These are phyloP conservation scores for Metschnikowia similis DNA, from an alignment of 805 yeast species.

Conservation along the genomic window DNA sequence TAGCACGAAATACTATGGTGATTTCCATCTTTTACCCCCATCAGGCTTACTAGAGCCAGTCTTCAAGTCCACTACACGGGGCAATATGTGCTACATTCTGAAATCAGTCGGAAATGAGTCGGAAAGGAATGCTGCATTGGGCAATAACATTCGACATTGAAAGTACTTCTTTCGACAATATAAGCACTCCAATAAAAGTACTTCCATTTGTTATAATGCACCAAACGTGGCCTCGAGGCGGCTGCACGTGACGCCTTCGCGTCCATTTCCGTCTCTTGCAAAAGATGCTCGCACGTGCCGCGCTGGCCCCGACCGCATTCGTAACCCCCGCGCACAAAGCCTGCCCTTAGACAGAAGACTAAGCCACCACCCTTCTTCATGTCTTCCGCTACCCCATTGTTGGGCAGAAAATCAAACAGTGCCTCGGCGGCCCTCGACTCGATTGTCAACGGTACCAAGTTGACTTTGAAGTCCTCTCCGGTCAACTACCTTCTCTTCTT, in stretches of 20 bases:
- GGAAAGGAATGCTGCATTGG: too few species aligned
- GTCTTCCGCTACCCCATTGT: constrained; percentile 15
- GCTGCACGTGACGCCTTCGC: neutral
- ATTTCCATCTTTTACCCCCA: too few species aligned
- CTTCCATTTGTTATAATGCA: too few species aligned
- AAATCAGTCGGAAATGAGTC: too few species aligned
- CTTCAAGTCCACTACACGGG: too few species aligned
- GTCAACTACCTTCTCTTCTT: constrained; percentile 73
- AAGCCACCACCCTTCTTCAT: constrained; percentile 4
- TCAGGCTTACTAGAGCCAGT: too few species aligned
- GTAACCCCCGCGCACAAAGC: neutral
- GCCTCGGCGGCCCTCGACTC: constrained; percentile 3
- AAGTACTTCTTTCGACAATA: too few species aligned
- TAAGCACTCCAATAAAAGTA: too few species aligned
- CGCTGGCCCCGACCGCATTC: neutral
- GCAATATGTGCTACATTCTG: too few species aligned
- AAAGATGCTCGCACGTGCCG: neutral
- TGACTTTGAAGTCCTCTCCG: constrained; percentile 52
- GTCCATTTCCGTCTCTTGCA: neutral
- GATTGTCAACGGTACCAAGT: constrained; percentile 10
- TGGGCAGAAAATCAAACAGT: constrained; percentile 9
- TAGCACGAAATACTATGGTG: neutral
- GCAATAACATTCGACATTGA: too few species aligned
- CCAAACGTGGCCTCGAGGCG: too few species aligned
- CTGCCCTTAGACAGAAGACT: neutral